phyloP scores from a whole-genome alignment of 306 rosid species.

The Prunus persica region DNA sequence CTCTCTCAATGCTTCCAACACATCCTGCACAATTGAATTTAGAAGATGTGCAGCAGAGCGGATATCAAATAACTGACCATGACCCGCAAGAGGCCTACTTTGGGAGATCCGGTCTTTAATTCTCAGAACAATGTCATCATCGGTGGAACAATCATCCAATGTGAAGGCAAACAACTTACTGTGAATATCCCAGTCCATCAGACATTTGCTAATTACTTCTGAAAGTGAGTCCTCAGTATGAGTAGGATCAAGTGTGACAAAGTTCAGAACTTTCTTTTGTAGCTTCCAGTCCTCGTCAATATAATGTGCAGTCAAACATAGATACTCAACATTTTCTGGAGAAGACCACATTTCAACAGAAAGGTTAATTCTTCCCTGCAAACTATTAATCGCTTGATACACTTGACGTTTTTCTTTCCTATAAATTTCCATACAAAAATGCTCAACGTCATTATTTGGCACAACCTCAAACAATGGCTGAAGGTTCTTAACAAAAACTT shows the following conservation, averaged over 20 bases:
- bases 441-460: conserved; percentile 54
- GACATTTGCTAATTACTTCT: conserved; percentile 73
- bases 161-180: conserved; percentile 85
- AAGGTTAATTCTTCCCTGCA: conserved; percentile 79
- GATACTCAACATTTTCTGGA: conserved; percentile 50
- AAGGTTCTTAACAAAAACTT: conserved; percentile 92
- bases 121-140: conserved; percentile 67
- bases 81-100: conserved; percentile 64
- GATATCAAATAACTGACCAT: conserved; percentile 68
- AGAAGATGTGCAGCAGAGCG: conserved; percentile 80
- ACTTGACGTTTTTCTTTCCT: conserved; percentile 67
- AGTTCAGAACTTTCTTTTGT: conserved; percentile 75
- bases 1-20: conserved; percentile 54
- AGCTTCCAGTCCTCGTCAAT: conserved; percentile 80
- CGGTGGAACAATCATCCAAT: conserved; percentile 73
- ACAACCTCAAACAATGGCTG: conserved; percentile 87
- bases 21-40: conserved; percentile 62
- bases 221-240: conserved; percentile 88
- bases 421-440: conserved; percentile 69
- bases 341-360: conserved; percentile 86
- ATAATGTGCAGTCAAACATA: conserved; percentile 74
- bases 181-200: conserved; percentile 80
- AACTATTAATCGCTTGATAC: conserved; percentile 48
- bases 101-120: conserved; percentile 71
- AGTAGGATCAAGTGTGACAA: conserved; percentile 79